These are phyloP conservation scores for Suillus tomentosus DNA, from an alignment of 768 basidiomycete species.

Conservation along the genomic window DNA sequence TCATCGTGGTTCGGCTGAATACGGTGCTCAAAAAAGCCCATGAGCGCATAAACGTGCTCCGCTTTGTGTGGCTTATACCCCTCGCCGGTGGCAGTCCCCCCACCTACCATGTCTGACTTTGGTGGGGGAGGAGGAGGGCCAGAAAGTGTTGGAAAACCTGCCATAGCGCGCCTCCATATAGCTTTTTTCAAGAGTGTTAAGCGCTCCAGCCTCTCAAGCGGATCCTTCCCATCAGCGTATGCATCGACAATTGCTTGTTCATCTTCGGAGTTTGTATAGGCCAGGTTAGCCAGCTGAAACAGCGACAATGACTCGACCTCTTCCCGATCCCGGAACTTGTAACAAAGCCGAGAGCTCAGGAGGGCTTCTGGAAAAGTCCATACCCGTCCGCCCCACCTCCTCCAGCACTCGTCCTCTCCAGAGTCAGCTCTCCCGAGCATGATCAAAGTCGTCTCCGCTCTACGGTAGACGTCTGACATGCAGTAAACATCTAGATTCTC, in stretches of 20 bases:
- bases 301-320: not conserved
- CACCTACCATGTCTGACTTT: not conserved
- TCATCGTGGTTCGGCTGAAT: conserved; percentile 19
- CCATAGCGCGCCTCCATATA: conserved; percentile 20
- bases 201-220: conserved; percentile 19
- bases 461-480: conserved; percentile 21
- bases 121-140: not conserved
- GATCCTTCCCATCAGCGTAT: conserved; percentile 5
- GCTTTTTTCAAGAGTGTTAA: conserved; percentile 20
- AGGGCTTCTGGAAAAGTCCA: conserved; percentile 15
- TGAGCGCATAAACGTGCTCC: conserved; percentile 22
- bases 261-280: conserved; percentile 13
- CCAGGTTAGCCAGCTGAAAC: conserved; percentile 17
- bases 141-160: not conserved
- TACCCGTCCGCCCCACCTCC: conserved; percentile 22
- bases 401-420: conserved; percentile 15
- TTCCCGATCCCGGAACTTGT: conserved; percentile 12
- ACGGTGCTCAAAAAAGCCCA: conserved; percentile 26
- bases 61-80: conserved; percentile 15
- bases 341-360: conserved; percentile 9
- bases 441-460: conserved; percentile 18
- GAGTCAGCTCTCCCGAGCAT: conserved; percentile 11
- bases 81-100: not conserved
- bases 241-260: conserved; percentile 21
- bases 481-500: conserved; percentile 22